These are phyloP conservation scores for Paraleonurus japonicus DNA, from an alignment of 257 asterid species.

Conservation along the genomic window DNA sequence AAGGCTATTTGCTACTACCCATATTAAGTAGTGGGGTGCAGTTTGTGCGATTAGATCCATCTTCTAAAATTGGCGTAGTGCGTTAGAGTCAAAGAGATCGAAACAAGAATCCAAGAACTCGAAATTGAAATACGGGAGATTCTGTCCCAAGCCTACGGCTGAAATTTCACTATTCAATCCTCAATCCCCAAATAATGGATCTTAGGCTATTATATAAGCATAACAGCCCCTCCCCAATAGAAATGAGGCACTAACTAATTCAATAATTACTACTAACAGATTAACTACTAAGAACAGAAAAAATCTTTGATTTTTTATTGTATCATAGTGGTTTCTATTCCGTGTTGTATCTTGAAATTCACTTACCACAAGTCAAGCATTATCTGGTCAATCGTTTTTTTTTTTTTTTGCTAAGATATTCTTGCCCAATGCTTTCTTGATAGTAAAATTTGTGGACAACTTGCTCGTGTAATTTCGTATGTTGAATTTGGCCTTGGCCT, in stretches of 20 bases:
- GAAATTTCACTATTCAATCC: no score
- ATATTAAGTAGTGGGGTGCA: conserved; percentile 1
- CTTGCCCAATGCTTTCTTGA: conserved; percentile 7
- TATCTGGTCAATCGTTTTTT: background rate
- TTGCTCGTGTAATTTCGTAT: background rate
- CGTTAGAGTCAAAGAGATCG: no score
- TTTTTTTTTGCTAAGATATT: background rate
- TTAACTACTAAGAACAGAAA: no score
- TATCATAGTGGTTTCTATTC: conserved; percentile 1
- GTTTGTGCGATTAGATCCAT: background rate
- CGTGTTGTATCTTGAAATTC: background rate
- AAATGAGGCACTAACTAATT: no score
- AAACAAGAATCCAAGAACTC: no score
- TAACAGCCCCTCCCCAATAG: no score
- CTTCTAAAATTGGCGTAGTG: background rate
- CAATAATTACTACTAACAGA: no score
- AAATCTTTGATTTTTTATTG: no score
- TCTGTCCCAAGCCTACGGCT: no score
- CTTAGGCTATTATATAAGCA: no score
- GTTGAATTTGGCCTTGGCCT: background rate
- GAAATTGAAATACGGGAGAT: no score
- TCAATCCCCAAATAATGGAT: no score
- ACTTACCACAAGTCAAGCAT: background rate
- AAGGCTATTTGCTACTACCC: background rate
- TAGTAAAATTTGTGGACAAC: conserved; percentile 8